A percentile compares a stretch with the other conserved stretches of the same genome.
Evolutionary conservation across 139 green algal species (phyloP).

Genomic region (Volvox reticuliferus): DNA sequence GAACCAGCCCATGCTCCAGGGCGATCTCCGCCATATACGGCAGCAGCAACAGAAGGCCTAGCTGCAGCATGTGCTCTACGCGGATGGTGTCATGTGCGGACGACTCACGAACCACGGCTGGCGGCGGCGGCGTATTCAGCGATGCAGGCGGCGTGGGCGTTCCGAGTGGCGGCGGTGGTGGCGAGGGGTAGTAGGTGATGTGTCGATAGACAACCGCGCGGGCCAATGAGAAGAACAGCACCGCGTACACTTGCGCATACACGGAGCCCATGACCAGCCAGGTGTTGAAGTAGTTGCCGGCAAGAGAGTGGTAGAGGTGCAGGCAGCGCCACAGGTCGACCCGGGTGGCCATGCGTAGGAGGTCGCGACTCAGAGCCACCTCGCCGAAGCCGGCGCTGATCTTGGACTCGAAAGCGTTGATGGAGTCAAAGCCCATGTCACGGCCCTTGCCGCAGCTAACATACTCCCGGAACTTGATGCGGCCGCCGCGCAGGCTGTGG

Average conservation of each 20-base stretch:
- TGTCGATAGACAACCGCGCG: slow-evolving; percentile 12
- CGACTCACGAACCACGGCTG: slow-evolving; percentile 32
- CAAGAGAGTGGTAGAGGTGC: slow-evolving; percentile 53
- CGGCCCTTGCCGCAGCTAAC: slow-evolving; percentile 86
- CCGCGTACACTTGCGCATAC: slow-evolving; percentile 74
- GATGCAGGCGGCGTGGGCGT: neutral
- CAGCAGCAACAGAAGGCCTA: slow-evolving; percentile 78
- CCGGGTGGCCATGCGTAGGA: slow-evolving; percentile 78
- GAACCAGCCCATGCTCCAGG: slow-evolving; percentile 75
- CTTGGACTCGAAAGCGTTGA: slow-evolving; percentile 93
- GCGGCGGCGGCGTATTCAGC: neutral
- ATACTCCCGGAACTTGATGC: slow-evolving; percentile 89
- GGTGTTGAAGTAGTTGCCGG: slow-evolving; percentile 86
- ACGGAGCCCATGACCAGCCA: slow-evolving; percentile 81
- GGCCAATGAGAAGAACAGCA: slow-evolving; percentile 53
- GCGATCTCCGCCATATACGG: slow-evolving; percentile 76
- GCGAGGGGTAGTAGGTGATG: slow-evolving; percentile 10
- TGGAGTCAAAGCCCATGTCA: slow-evolving; percentile 92
- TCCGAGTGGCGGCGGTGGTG: slow-evolving; percentile 13
- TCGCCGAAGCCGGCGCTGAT: slow-evolving; percentile 83
- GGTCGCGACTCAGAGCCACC: slow-evolving; percentile 82
- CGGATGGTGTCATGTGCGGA: slow-evolving; percentile 58
- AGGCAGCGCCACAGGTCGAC: slow-evolving; percentile 83
- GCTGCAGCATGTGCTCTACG: slow-evolving; percentile 77
- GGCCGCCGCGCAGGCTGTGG: slow-evolving; percentile 74